Base-by-base conservation (phyloP, 495 filamentous ascomycete species). In the Oleoguttula mirabilis region DNA sequence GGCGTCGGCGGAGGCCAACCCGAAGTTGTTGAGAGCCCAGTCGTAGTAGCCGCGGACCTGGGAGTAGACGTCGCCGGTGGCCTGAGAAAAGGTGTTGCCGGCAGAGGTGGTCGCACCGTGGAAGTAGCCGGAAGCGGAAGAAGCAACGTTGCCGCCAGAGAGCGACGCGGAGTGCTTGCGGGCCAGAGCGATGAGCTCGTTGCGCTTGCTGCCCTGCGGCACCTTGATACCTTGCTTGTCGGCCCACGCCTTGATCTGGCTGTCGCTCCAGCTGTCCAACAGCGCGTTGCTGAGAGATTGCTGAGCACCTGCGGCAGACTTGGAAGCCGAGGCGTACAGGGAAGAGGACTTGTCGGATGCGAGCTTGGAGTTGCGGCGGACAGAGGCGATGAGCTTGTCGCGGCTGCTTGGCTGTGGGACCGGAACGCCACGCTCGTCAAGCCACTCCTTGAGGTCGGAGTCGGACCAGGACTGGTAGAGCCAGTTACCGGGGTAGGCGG, bases 401-500 rank as follows among this genome's bases (percentile, higher is more conserved):
- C 90, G 83, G 33, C 70, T 82, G 15, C 73, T 77, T 10, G 86
- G 84, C 57, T 95, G 87, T 28, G 90, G 90, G 19, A 69, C 80
- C n/a, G 85, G 80, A 58, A 85, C 77, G 44, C 90, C 90, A 54
- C 84, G 77, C 51, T 82, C 80, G 58, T 95, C 88, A 8, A 95
- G 77, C 81, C 83, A 98, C 51, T 79, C 72, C 61, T 79, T 83
- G 31, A 80, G 59, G 25, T 81, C 77, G 40, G 77, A 82, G 30
- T 88, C 73, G 32, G 79, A 75, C 90, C 90, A 98, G 25, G 80
- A 68, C 45, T 76, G 75, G 54, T 94, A 98, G 23, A 96, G 65
- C 90, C 90, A 98, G 62, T 94, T 78, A n/a, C 90, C 90, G 28
- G 90, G 90, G 51, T 98, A 98, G 8, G 72, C 57, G 27, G 73